Evolutionary conservation across 2,329 filamentous ascomycete species (phyloP), one percentile per base, ranked within the genome.

Genomic region (Aspergillus sp.): DNA sequence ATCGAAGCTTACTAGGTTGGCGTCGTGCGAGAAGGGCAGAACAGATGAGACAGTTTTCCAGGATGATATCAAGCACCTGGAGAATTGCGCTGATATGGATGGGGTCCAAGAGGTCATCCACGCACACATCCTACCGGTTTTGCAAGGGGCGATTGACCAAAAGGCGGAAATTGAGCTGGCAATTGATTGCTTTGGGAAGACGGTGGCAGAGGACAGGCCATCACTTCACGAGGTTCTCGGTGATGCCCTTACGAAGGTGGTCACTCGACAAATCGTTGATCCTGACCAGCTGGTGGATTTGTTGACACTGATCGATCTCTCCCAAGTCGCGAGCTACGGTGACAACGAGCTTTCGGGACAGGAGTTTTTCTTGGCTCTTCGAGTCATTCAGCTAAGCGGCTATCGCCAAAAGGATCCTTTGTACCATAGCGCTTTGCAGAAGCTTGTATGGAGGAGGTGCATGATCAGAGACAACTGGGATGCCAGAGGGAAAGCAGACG

Each of bases 381-480:
- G 73, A 71, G 50, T 53, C 12, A 51, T 68, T 26, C 68, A 66
- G 11, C 57, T 78, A 63, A 49, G 69, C 65, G 57, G 71, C 64
- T 51, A 75, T 64, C 43, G 71, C 68, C 47, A 68, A 57, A 47
- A 66, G 64, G 43, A 77, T 66, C 43, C 46, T 8, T 41, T 42
- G 8, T 51, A 49, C 27, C 26, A 45, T 30, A 36, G 36, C 29
- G 44, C 52, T 17, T 35, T 57, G 27, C 50, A 49, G 4, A 55
- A 53, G 24, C 35, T 57, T 15, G 83, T 96, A 41, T 98, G 91
- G 91, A 81, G 91, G 52, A 77, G 91, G 33, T 80, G 86, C 40
- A 82, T 82, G 49, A 72, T 89, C 44, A 76, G 79, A 30, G 88
- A 95, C 55, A 76, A 95, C 52, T 98, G 91, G 91, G 66, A 72